Percentiles rank a stretch among this genome's conserved stretches.
These are phyloP conservation scores for Coleophoma crateriformis DNA, from an alignment of 2,329 filamentous ascomycete genomes.

Conservation along the genomic window DNA sequence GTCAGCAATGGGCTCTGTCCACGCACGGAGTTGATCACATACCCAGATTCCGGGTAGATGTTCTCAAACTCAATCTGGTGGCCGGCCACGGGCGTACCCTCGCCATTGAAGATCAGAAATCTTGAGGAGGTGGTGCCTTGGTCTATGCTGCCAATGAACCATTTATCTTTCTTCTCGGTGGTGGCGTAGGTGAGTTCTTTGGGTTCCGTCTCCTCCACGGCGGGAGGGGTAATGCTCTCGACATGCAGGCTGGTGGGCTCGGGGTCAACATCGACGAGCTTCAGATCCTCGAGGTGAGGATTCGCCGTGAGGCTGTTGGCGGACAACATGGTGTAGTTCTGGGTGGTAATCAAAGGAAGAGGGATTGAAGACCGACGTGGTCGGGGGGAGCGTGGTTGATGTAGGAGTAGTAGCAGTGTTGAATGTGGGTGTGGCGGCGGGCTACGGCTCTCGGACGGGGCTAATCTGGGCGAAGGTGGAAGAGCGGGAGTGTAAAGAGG, in stretches of 20 bases:
- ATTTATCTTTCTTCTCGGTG: constrained; percentile 30
- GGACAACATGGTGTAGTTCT: neutral
- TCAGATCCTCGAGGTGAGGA: neutral
- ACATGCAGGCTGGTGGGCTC: neutral
- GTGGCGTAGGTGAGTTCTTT: neutral
- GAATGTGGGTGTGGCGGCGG: neutral
- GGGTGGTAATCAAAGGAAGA: neutral
- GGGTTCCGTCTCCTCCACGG: neutral
- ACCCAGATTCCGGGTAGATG: constrained; percentile 81
- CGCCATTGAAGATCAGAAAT: constrained; percentile 83
- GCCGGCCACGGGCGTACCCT: constrained; percentile 71
- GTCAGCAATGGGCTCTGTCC: neutral
- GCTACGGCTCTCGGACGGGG: neutral
- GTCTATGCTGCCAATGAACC: constrained; percentile 83
- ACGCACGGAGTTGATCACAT: constrained; percentile 30
- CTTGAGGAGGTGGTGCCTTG: constrained; percentile 86
- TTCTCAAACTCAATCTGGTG: constrained; percentile 87
- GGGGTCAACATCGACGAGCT: neutral
- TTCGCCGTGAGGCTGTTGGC: neutral
- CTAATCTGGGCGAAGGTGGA: neutral
- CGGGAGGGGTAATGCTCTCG: neutral
- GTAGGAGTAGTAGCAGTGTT: neutral
- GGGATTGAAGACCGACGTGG: neutral
- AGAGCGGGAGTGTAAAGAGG: neutral
- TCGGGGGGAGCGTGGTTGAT: neutral